These are phyloP conservation scores for Aaosphaeria pasadenensis DNA, from an alignment of 2,329 filamentous ascomycete genomes.

Conservation along the genomic window DNA sequence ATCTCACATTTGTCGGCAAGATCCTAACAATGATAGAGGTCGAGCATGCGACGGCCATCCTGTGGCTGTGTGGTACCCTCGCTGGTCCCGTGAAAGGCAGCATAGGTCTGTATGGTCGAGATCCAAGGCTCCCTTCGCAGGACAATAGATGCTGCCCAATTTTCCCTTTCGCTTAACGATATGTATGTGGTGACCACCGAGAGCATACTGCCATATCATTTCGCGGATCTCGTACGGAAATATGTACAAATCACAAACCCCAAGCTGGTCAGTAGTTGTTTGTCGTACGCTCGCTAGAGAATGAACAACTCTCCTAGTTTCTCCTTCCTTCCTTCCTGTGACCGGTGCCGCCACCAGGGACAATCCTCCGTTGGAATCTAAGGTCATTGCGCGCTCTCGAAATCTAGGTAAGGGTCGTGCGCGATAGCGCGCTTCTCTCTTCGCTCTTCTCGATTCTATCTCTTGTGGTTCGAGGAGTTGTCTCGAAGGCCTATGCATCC, in stretches of 20 bases:
- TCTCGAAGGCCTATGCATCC: too few relatives aligned
- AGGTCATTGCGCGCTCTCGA: too few relatives aligned
- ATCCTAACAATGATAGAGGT: slow-evolving; percentile 2
- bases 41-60: not conserved
- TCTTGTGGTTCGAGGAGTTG: too few relatives aligned
- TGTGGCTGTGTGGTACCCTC: slow-evolving; percentile 1
- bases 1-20: slow-evolving; percentile 7
- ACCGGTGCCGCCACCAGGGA: too few relatives aligned
- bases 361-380: too few relatives aligned
- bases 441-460: too few relatives aligned
- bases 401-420: too few relatives aligned
- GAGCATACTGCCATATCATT: slow-evolving; percentile 1
- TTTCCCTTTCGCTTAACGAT: slow-evolving; percentile 5
- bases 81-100: not conserved
- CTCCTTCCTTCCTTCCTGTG: too few relatives aligned
- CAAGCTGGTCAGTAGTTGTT: not conserved
- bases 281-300: not conserved
- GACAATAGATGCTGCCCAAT: slow-evolving; percentile 6
- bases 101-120: slow-evolving; percentile 1
- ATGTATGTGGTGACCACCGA: slow-evolving; percentile 10
- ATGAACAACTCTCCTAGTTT: too few relatives aligned
- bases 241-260: slow-evolving; percentile 1
- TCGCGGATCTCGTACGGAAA: slow-evolving; percentile 4
- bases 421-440: too few relatives aligned
- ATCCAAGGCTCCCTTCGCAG: not conserved